phyloP scores from a whole-genome alignment of 2,329 filamentous ascomycete genomes.

The Lachnellula occidentalis region DNA sequence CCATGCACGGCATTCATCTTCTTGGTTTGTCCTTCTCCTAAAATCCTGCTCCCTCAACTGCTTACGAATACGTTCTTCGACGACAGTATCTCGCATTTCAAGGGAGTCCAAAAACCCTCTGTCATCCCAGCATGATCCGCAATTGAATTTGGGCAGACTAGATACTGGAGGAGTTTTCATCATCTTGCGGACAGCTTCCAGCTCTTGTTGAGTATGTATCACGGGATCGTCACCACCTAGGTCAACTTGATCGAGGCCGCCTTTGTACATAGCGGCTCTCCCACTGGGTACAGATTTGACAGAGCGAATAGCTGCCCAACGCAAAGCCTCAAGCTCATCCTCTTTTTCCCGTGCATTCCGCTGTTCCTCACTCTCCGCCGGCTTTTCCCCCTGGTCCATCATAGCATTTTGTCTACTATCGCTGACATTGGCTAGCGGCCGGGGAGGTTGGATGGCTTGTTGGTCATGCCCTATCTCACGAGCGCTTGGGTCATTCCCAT shows the following conservation, averaged over 20 bases:
- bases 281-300: neutral
- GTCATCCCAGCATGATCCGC: conserved; percentile 23
- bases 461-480: neutral
- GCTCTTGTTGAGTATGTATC: conserved; percentile 3
- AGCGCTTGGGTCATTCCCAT: conserved; percentile 1
- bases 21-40: conserved; percentile 19
- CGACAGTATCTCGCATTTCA: conserved; percentile 11
- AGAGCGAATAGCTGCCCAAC: neutral
- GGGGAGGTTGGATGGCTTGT: neutral
- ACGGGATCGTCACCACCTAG: neutral
- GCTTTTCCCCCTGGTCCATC: conserved; percentile 6
- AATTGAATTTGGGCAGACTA: conserved; percentile 22
- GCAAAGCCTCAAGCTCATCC: conserved; percentile 17
- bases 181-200: conserved; percentile 22
- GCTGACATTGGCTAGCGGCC: neutral
- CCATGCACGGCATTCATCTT: conserved; percentile 24
- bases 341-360: conserved; percentile 18
- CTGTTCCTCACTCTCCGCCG: conserved; percentile 18
- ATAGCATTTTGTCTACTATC: neutral
- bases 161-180: conserved; percentile 29
- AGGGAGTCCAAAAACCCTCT: conserved; percentile 21
- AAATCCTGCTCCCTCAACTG: conserved; percentile 11
- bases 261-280: neutral
- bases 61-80: conserved; percentile 16
- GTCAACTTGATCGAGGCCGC: neutral